Evolutionary conservation across 352 stramenopile species (phyloP).

Genomic region (Globisporangium paroecandrum): DNA sequence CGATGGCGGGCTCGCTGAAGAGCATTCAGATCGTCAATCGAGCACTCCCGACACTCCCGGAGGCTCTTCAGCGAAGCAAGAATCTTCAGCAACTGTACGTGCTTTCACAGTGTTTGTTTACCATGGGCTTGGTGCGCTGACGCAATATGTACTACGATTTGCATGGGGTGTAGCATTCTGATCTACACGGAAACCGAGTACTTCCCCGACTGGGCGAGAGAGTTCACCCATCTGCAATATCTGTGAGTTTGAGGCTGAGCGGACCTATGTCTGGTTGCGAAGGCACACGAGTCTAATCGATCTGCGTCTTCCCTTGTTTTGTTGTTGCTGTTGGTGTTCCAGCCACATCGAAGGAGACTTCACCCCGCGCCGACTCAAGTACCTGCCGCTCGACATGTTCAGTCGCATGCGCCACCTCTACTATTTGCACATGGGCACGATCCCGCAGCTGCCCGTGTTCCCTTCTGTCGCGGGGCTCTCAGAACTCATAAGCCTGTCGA

Average conservation of each 20-base stretch:
- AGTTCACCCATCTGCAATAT: conserved; percentile 17
- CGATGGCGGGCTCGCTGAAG: conserved; percentile 11
- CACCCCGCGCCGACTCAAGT: conserved; percentile 12
- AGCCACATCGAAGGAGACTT: conserved; percentile 23
- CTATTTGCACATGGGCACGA: conserved; percentile 17
- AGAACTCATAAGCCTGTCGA: conserved; percentile 8
- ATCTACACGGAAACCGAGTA: conserved; percentile 22
- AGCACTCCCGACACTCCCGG: conserved; percentile 17
- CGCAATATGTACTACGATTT: not conserved
- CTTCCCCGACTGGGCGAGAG: conserved; percentile 16
- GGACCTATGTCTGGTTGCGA: not conserved
- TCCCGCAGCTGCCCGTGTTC: conserved; percentile 11
- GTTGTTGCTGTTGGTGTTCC: not conserved
- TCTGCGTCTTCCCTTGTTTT: no score
- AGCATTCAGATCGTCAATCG: conserved; percentile 22
- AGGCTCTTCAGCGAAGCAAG: conserved; percentile 12
- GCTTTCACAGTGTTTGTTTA: not conserved
- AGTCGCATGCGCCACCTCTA: conserved; percentile 12
- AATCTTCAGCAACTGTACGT: conserved; percentile 20
- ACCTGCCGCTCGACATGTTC: conserved; percentile 17
- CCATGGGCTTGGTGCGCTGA: not conserved
- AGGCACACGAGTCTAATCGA: not conserved
- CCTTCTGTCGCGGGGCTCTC: conserved; percentile 12
- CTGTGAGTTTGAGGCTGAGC: conserved; percentile 6
- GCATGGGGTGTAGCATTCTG: conserved; percentile 10